Evolutionary conservation across 2,329 filamentous ascomycete genomes (phyloP).

Genomic region (Penicillium psychrosexuale): DNA sequence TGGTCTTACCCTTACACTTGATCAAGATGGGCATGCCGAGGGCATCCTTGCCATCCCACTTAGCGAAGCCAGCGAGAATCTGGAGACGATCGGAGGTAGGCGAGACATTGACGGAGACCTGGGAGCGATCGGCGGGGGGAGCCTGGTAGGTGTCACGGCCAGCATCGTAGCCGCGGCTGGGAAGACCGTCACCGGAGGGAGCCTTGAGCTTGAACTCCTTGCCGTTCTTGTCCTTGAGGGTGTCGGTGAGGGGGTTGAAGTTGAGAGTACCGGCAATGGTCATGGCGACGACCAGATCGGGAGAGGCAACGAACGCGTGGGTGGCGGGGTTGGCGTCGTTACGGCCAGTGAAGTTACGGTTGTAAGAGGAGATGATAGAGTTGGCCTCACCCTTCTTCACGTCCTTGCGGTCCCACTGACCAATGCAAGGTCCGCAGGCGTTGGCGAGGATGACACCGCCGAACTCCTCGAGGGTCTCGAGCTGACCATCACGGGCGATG

Average conservation of each 20-base stretch:
- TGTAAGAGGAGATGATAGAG: constrained; percentile 98
- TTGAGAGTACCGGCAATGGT: constrained; percentile 77
- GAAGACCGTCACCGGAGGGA: constrained; percentile 78
- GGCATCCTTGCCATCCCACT: constrained; percentile 93
- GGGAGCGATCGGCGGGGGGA: constrained; percentile 72
- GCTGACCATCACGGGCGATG: constrained; percentile 83
- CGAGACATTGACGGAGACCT: constrained; percentile 75
- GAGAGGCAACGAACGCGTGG: constrained; percentile 88
- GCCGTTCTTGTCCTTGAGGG: constrained; percentile 88
- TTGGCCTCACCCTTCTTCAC: constrained; percentile 94
- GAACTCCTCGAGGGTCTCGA: constrained; percentile 93
- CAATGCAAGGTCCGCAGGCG: constrained; percentile 88
- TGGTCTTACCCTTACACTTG: constrained; percentile 95
- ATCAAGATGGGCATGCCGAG: constrained; percentile 83
- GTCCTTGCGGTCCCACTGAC: constrained; percentile 91
- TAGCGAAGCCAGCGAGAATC: constrained; percentile 76
- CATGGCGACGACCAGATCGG: constrained; percentile 84
- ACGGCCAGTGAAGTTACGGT: constrained; percentile 98
- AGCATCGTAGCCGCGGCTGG: constrained; percentile 77
- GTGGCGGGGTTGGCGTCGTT: constrained; percentile 96
- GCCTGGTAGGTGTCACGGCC: constrained; percentile 95
- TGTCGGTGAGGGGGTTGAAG: constrained; percentile 95
- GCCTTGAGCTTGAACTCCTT: constrained; percentile 88
- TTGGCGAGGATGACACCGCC: constrained; percentile 93
- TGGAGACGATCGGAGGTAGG: constrained; percentile 92